Percentiles rank a stretch among this genome's conserved stretches.
Evolutionary conservation across 1,284 basidiomycete genomes (phyloP).

Genomic region (Ceratobasidium sp.): DNA sequence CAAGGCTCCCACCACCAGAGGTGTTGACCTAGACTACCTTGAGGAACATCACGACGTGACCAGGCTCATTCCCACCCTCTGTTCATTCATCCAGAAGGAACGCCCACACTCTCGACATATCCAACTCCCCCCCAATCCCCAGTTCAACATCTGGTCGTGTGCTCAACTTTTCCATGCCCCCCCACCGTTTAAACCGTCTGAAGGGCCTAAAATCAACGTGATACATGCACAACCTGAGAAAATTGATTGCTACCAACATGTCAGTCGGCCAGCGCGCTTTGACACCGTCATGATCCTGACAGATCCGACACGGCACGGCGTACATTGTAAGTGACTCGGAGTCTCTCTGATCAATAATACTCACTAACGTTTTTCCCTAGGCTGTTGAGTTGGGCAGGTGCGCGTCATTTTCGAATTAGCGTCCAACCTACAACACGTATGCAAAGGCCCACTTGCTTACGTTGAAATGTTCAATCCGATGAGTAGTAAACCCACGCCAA

Average conservation of each 20-base stretch:
- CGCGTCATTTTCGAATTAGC: background rate
- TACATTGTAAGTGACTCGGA: slow-evolving; percentile 14
- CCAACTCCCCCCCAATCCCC: too few relatives aligned
- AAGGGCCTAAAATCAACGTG: background rate
- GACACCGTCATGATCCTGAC: slow-evolving; percentile 10
- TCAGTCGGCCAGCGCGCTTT: background rate
- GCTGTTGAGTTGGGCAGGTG: background rate
- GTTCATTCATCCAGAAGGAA: background rate
- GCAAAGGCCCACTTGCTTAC: background rate
- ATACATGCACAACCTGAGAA: slow-evolving; percentile 17
- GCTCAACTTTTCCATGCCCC: background rate
- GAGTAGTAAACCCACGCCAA: background rate
- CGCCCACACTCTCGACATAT: background rate
- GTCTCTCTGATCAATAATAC: too few relatives aligned
- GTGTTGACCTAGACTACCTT: background rate
- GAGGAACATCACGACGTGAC: too few relatives aligned
- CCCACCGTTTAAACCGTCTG: too few relatives aligned
- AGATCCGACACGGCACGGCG: background rate
- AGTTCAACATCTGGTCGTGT: slow-evolving; percentile 5
- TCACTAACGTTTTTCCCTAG: background rate
- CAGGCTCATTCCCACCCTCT: background rate
- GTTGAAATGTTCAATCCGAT: background rate
- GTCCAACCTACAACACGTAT: background rate
- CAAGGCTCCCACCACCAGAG: background rate
- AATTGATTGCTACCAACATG: background rate